These are phyloP conservation scores for Candida oleophila DNA, from an alignment of 805 yeast genomes.

Conservation along the genomic window DNA sequence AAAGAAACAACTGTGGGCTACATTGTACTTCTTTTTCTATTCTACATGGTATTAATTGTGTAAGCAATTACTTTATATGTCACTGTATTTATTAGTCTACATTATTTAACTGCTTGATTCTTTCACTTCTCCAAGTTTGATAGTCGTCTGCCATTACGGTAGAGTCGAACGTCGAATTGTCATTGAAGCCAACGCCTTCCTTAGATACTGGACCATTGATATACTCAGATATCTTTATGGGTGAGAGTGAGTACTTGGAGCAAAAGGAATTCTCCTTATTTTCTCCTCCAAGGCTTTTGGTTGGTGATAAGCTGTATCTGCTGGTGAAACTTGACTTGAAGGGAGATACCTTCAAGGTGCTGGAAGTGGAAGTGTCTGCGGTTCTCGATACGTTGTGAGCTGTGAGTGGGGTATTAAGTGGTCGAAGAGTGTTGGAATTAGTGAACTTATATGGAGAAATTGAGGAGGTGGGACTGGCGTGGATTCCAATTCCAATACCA, in stretches of 20 bases:
- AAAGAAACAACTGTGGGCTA: no score
- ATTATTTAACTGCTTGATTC: slow-evolving; percentile 24
- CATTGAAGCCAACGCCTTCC: slow-evolving; percentile 3
- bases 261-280: slow-evolving; percentile 16
- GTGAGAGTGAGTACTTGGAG: slow-evolving; percentile 9
- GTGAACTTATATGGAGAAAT: background rate
- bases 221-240: slow-evolving; percentile 5
- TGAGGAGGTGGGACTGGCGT: background rate
- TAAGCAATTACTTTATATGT: no score
- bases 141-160: slow-evolving; percentile 42
- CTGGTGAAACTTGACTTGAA: slow-evolving; percentile 7
- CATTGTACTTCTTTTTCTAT: no score
- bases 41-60: no score
- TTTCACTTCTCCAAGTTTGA: slow-evolving; percentile 38
- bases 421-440: slow-evolving; percentile 10
- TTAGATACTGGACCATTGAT: slow-evolving; percentile 1
- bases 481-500: background rate
- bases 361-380: slow-evolving; percentile 4
- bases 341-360: slow-evolving; percentile 12
- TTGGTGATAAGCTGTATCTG: slow-evolving; percentile 1
- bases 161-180: slow-evolving; percentile 24
- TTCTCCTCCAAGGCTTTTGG: slow-evolving; percentile 3
- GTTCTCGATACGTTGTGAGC: background rate
- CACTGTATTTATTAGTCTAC: slow-evolving; percentile 1
- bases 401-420: slow-evolving; percentile 17